Percentiles rank a stretch among this genome's conserved stretches.
These are phyloP conservation scores for Apiosordaria backusii DNA, from an alignment of 495 filamentous ascomycete genomes.

Conservation along the genomic window DNA sequence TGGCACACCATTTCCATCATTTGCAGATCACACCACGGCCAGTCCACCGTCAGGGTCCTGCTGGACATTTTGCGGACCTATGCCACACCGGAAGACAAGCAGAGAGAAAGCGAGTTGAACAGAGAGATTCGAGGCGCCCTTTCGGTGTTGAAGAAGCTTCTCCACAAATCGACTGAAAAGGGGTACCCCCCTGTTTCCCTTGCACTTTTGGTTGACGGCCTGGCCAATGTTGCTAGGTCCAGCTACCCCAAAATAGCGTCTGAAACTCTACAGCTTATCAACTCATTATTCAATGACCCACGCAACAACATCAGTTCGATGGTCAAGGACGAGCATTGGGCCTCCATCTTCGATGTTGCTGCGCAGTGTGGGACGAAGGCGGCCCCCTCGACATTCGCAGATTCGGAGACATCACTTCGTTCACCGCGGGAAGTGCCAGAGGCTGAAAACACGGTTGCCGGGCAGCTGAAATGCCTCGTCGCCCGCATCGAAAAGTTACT, in stretches of 20 bases:
- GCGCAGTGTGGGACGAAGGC: slow-evolving; percentile 42
- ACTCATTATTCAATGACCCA: slow-evolving; percentile 45
- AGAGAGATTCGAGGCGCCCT: slow-evolving; percentile 63
- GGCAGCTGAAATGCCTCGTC: slow-evolving; percentile 36
- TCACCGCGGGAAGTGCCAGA: slow-evolving; percentile 24
- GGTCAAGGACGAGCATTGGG: slow-evolving; percentile 53
- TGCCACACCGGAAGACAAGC: slow-evolving; percentile 46
- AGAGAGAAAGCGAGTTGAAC: slow-evolving; percentile 49
- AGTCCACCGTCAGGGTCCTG: slow-evolving; percentile 62
- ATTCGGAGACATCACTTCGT: slow-evolving; percentile 12
- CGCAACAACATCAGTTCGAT: slow-evolving; percentile 42
- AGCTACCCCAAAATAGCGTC: slow-evolving; percentile 46
- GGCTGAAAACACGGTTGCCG: slow-evolving; percentile 35
- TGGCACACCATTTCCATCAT: slow-evolving; percentile 75
- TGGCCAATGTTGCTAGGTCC: slow-evolving; percentile 56
- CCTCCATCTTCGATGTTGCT: slow-evolving; percentile 45
- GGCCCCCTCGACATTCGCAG: slow-evolving; percentile 21
- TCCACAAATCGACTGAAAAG: slow-evolving; percentile 55
- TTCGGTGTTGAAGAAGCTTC: slow-evolving; percentile 63
- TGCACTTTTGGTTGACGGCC: slow-evolving; percentile 54
- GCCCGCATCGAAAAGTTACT: slow-evolving; percentile 44
- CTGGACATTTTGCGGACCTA: slow-evolving; percentile 58
- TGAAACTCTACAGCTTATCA: slow-evolving; percentile 54
- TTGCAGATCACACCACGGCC: slow-evolving; percentile 73
- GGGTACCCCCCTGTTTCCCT: slow-evolving; percentile 61